Base-by-base conservation (phyloP, 371 early-diverging fungal genomes). In the Lichtheimia corymbifera region DNA sequence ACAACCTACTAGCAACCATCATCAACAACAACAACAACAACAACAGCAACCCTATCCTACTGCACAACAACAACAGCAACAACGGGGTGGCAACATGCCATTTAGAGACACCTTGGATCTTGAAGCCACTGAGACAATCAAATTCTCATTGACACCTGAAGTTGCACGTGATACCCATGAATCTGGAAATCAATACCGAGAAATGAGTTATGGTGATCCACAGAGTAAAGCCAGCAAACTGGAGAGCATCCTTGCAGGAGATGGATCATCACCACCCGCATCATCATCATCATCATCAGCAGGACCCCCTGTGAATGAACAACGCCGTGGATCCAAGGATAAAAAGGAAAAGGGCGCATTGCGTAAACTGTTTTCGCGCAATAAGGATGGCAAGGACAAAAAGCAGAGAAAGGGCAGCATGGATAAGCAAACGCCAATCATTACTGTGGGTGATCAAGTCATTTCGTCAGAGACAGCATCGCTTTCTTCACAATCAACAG, bases 131-230 rank as follows among this genome's bases (percentile, higher is more conserved):
- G 81, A 80, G 41, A 80, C 81, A 0, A 77, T 77, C 49, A 77
- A 78, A 53, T 72, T 76, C 30, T 81, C 81, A 9, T 67, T 81
- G 2, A 81, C 81, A 17, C 81, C 81, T 3, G 64, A 65, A 5
- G 73, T 77, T 59, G 81, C 81, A 0, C 70, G 72, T 20, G 76
- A 53, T 64, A 63, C 43, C 9, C 65, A 71, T 47, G 47, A 47
- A 22, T 18, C 22, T 18, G 47, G 47, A 5, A 47, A 47, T 47
- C 18, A 22, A n/a, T 47, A 47, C 22, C 47, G 47, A 18, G 47
- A 22, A 5, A 22, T 47, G n/a, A 22, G 18, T 6, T 22, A n/a
- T 47, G 18, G 24, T 4, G 35, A 25, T 14, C 56, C 55, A 30
- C 62, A 58, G 24, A 52, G 55, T 24, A 63, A 65, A 54, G 63